These are phyloP conservation scores for Phytophthora pseudosyringae DNA, from an alignment of 352 stramenopile genomes.

Conservation along the genomic window DNA sequence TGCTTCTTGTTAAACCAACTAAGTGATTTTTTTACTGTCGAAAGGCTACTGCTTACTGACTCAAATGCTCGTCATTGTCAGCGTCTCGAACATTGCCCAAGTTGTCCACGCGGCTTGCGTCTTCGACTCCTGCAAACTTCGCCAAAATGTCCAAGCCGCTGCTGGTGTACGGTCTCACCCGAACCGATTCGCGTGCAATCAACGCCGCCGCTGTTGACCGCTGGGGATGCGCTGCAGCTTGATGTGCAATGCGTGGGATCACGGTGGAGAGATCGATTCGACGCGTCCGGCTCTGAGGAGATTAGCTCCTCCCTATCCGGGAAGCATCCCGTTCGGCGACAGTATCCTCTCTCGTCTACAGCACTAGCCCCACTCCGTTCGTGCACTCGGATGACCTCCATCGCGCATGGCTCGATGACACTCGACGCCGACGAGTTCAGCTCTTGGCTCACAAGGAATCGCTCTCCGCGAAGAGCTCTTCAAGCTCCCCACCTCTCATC, in stretches of 20 bases:
- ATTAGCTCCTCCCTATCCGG: conserved; percentile 7
- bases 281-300: conserved; percentile 20
- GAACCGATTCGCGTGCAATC: background rate
- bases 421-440: background rate
- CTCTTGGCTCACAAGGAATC: background rate
- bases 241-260: conserved; percentile 36
- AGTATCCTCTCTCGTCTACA: background rate
- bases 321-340: conserved; percentile 11
- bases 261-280: conserved; percentile 2
- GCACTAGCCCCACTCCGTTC: too few species aligned
- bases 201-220: conserved; percentile 6
- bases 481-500: conserved; percentile 6
- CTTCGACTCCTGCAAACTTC: too few species aligned
- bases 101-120: too few species aligned
- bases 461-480: background rate
- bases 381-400: too few species aligned
- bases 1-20: conserved; percentile 4
- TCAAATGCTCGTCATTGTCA: too few species aligned
- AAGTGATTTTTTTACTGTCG: conserved; percentile 15
- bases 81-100: too few species aligned
- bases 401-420: background rate
- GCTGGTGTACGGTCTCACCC: too few species aligned
- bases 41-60: conserved; percentile 2
- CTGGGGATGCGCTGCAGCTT: conserved; percentile 20
- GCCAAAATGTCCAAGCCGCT: too few species aligned